Evolutionary conservation across 225 moss, liverwort and hornwort species (phyloP).

Genomic region (Anthoceros angustus): DNA sequence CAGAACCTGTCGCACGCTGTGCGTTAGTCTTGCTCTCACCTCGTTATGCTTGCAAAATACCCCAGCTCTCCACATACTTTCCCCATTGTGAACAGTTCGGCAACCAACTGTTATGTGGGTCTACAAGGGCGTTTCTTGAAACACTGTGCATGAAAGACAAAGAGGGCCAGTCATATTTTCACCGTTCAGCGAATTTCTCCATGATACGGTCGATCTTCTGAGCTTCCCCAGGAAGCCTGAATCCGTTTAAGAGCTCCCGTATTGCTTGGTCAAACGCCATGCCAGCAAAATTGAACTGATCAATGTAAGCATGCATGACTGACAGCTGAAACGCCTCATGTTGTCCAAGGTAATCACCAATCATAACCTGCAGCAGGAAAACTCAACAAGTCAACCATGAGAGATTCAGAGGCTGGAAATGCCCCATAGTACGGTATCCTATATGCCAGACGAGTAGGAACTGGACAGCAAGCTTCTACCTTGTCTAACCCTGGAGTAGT

Average conservation of each 20-base stretch:
- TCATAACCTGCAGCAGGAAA: conserved; percentile 19
- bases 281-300: conserved; percentile 52
- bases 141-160: background rate
- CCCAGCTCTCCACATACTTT: no score
- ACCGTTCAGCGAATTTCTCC: conserved; percentile 98
- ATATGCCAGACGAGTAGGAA: no score
- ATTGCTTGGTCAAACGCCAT: conserved; percentile 90
- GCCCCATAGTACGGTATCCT: background rate
- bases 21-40: background rate
- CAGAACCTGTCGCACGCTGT: conserved; percentile 24
- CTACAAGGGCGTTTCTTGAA: background rate
- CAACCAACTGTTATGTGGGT: no score
- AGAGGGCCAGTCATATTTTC: no score
- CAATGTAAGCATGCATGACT: conserved; percentile 95
- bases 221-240: conserved; percentile 97
- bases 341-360: conserved; percentile 94
- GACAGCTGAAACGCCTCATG: conserved; percentile 77
- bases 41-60: no score
- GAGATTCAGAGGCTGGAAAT: background rate
- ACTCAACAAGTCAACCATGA: background rate
- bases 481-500: conserved; percentile 83
- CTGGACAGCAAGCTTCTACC: conserved; percentile 10
- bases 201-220: conserved; percentile 99
- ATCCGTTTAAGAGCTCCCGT: conserved; percentile 75
- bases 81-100: no score